Conservation (phyloP, 2,329 filamentous ascomycete genomes). For the Colletotrichum lindemuthianum region DNA sequence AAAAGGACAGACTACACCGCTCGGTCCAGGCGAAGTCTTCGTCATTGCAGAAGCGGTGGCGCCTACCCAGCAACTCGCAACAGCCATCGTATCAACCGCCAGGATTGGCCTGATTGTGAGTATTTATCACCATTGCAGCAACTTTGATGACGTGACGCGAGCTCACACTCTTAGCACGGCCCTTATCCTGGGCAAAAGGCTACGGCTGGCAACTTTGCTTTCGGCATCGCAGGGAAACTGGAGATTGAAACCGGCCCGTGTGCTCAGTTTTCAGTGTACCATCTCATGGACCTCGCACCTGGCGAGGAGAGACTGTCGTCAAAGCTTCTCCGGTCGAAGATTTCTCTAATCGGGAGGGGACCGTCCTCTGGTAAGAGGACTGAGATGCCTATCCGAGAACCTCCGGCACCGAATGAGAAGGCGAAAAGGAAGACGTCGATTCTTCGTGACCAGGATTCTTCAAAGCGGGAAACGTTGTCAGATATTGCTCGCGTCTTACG, state of each 20-base stretch:
- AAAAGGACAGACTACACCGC: constrained; percentile 40
- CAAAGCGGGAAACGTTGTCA: constrained; percentile 26
- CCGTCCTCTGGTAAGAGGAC: not conserved
- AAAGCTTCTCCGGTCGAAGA: not conserved
- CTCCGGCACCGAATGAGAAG: too few species aligned
- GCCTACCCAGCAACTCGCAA: constrained; percentile 55
- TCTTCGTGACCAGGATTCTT: not conserved
- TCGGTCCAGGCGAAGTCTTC: constrained; percentile 52
- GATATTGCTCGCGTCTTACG: constrained; percentile 55
- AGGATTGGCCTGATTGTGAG: constrained; percentile 42
- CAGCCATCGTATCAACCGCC: constrained; percentile 44
- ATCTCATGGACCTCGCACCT: constrained; percentile 54
- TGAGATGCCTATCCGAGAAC: too few species aligned
- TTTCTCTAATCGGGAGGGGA: not conserved
- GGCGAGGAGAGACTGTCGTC: constrained; percentile 39
- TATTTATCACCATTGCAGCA: not conserved
- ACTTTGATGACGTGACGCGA: not conserved
- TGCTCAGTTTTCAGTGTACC: constrained; percentile 58
- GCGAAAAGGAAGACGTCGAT: not conserved
- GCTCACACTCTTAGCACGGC: constrained; percentile 46
- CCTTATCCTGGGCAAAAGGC: constrained; percentile 62
- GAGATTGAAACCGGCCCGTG: constrained; percentile 43
- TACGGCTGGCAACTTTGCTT: constrained; percentile 61
- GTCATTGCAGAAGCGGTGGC: constrained; percentile 59
- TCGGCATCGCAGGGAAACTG: constrained; percentile 43